Conservation (phyloP, 768 basidiomycete genomes). For the Tricholoma bakamatsutake region DNA sequence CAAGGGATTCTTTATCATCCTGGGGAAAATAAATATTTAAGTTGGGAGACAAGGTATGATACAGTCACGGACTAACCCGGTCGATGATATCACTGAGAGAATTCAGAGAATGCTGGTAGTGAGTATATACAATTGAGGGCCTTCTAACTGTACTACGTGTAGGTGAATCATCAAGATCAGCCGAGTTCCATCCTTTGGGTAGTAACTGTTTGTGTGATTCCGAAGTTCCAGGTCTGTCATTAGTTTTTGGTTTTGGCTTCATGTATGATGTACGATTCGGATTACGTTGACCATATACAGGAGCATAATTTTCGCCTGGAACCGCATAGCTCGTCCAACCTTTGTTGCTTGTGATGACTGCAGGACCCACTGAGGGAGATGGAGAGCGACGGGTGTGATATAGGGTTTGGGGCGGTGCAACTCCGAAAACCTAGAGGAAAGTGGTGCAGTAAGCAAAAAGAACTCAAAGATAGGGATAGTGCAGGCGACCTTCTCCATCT, state of each 20-base stretch:
- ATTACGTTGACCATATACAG: slow-evolving; percentile 30
- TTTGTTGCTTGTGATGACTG: slow-evolving; percentile 9
- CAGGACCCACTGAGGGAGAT: slow-evolving; percentile 25
- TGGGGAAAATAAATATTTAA: slow-evolving; percentile 23
- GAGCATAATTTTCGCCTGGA: slow-evolving; percentile 14
- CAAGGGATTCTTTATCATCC: slow-evolving; percentile 74
- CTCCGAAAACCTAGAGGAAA: slow-evolving; percentile 66
- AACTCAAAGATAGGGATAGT: not conserved
- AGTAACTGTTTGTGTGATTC: slow-evolving; percentile 57
- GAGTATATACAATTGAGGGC: slow-evolving; percentile 55
- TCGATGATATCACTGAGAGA: slow-evolving; percentile 80
- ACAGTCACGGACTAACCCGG: slow-evolving; percentile 41
- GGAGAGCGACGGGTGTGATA: slow-evolving; percentile 60
- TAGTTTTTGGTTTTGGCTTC: slow-evolving; percentile 36
- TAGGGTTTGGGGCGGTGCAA: slow-evolving; percentile 73
- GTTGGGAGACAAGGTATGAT: not conserved
- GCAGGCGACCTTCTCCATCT: slow-evolving; percentile 84
- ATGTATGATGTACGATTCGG: slow-evolving; percentile 46
- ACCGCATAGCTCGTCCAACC: slow-evolving; percentile 11
- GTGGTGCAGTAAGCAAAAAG: not conserved
- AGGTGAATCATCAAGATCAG: slow-evolving; percentile 3
- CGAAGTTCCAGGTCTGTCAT: slow-evolving; percentile 49
- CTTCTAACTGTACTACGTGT: slow-evolving; percentile 5
- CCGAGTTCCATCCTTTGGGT: slow-evolving; percentile 20
- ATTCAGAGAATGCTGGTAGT: slow-evolving; percentile 76